These are phyloP conservation scores for Aspergillus awamori DNA, from an alignment of 2,329 filamentous ascomycete genomes.

Conservation along the genomic window DNA sequence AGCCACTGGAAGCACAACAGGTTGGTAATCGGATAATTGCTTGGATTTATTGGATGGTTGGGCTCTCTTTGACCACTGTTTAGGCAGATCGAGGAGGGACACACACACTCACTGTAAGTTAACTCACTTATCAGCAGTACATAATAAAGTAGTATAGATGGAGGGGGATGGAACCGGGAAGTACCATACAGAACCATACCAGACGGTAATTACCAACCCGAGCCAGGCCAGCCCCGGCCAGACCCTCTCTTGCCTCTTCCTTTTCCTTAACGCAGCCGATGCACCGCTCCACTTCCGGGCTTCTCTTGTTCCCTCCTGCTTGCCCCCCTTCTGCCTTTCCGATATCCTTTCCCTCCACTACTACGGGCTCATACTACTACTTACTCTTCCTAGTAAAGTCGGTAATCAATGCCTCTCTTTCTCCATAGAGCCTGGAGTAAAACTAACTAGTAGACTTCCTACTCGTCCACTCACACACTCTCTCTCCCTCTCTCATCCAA, in stretches of 20 bases:
- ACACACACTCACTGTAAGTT: too few species aligned
- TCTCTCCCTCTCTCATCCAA: not conserved
- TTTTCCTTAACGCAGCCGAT: conserved; percentile 1
- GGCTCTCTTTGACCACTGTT: not conserved
- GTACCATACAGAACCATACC: not conserved
- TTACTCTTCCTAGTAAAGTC: conserved; percentile 1
- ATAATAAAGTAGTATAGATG: not conserved
- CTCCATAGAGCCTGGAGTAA: not conserved
- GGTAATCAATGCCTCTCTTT: not conserved
- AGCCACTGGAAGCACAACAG: not conserved
- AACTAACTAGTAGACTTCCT: conserved; percentile 2
- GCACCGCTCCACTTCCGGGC: conserved; percentile 2
- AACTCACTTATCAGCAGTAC: not conserved
- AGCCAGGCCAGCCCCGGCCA: not conserved
- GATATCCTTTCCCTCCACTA: conserved; percentile 3
- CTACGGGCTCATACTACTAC: conserved; percentile 1
- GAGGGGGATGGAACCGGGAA: not conserved
- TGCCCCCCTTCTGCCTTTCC: conserved; percentile 8
- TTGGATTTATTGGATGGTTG: not conserved
- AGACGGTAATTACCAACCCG: not conserved
- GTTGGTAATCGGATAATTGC: conserved; percentile 1
- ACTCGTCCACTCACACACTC: conserved; percentile 4
- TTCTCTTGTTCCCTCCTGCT: not conserved
- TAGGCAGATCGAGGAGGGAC: not conserved
- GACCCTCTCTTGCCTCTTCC: not conserved